phyloP scores from a whole-genome alignment of 176 grass and related monocot species.

The bread wheat (Triticum aestivum) region IWGSC_CS_RefSeq_v2.1 NC_057798.1:602779007-602779506 shows the following conservation, averaged over 20 bases:
- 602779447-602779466: constrained; percentile 81
- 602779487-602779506: constrained; percentile 78
- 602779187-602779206: background rate
- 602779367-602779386: background rate
- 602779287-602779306: constrained; percentile 6
- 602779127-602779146: background rate
- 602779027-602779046: background rate
- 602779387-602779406: constrained; percentile 9
- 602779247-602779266: background rate
- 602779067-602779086: constrained; percentile 7
- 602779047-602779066: background rate
- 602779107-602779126: background rate
- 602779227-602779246: background rate
- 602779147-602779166: background rate
- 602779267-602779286: background rate
- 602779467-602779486: constrained; percentile 74
- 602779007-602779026: background rate
- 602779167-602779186: background rate
- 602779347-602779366: constrained; percentile 14
- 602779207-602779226: constrained; percentile 8
- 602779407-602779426: background rate
- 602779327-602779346: constrained; percentile 49
- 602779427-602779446: constrained; percentile 39
- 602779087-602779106: constrained; percentile 9
- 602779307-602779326: constrained; percentile 33